Conservation (phyloP, 768 basidiomycete genomes). For the Butyriboletus loyo region DNA sequence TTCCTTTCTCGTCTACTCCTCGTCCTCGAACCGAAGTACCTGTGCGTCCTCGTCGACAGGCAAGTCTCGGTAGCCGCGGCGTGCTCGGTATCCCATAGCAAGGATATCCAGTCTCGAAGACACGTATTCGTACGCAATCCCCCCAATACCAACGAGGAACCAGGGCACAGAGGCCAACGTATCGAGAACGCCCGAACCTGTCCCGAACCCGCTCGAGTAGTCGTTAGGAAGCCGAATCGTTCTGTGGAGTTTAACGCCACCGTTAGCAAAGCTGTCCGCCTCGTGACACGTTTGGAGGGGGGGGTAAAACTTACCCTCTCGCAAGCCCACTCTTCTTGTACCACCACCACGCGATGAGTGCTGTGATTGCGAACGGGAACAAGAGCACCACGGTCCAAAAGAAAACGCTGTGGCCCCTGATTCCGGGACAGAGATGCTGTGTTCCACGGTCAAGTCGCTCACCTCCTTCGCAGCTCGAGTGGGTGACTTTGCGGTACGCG, state of each 20-base stretch:
- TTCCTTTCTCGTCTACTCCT: constrained; percentile 38
- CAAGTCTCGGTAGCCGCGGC: constrained; percentile 72
- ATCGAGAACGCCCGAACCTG: constrained; percentile 51
- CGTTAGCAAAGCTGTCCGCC: constrained; percentile 1
- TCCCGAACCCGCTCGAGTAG: constrained; percentile 29
- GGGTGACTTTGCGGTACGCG: constrained; percentile 84
- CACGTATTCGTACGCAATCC: constrained; percentile 73
- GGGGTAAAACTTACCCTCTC: constrained; percentile 57
- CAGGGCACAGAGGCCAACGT: constrained; percentile 88
- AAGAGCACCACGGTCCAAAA: constrained; percentile 84
- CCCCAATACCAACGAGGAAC: constrained; percentile 77
- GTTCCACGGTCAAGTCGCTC: constrained; percentile 71
- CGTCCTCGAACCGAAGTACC: constrained; percentile 81
- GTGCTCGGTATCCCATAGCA: constrained; percentile 39
- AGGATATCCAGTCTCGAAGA: constrained; percentile 43
- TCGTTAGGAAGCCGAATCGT: constrained; percentile 74
- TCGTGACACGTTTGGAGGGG: not conserved
- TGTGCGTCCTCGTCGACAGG: constrained; percentile 88
- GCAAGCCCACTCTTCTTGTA: constrained; percentile 69
- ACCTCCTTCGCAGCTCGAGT: constrained; percentile 85
- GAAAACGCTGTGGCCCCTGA: constrained; percentile 64
- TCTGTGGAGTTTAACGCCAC: constrained; percentile 34
- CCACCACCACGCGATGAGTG: constrained; percentile 77
- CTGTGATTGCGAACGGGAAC: constrained; percentile 76
- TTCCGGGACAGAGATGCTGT: constrained; percentile 77